Percentiles rank a stretch among this genome's conserved stretches.
Conservation (phyloP, 345 rosid genomes). For the Eucalyptus cloeziana region DNA sequence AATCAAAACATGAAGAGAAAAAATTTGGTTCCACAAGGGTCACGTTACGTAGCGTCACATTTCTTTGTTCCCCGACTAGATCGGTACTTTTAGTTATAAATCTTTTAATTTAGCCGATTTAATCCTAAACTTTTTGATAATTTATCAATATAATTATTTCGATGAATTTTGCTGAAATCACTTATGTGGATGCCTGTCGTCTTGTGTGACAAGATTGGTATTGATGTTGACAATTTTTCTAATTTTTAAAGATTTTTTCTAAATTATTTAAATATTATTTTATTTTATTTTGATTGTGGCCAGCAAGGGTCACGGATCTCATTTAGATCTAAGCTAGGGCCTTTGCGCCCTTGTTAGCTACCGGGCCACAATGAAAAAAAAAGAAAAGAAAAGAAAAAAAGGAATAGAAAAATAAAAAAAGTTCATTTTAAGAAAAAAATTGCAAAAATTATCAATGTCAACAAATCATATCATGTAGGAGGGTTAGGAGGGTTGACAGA, state of each 20-base stretch:
- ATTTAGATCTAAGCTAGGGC: background rate
- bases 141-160: background rate
- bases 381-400: no score
- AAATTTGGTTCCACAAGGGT: background rate
- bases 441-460: background rate
- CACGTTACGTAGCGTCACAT: background rate
- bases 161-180: background rate
- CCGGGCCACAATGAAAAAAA: no score
- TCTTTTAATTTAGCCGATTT: background rate
- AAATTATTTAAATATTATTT: background rate
- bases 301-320: rapidly evolving
- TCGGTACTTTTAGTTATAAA: rapidly evolving
- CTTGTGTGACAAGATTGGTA: background rate
- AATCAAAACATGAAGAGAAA: background rate
- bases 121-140: background rate
- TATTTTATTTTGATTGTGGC: background rate
- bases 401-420: background rate
- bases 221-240: rapidly evolving
- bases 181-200: rapidly evolving
- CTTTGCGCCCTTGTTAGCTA: background rate
- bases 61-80: background rate
- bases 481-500: background rate
- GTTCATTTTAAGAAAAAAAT: background rate
- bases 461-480: background rate
- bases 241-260: background rate